Evolutionary conservation across 2,329 filamentous ascomycete genomes (phyloP).

Genomic region (Rhytidhysteron rufulum): DNA sequence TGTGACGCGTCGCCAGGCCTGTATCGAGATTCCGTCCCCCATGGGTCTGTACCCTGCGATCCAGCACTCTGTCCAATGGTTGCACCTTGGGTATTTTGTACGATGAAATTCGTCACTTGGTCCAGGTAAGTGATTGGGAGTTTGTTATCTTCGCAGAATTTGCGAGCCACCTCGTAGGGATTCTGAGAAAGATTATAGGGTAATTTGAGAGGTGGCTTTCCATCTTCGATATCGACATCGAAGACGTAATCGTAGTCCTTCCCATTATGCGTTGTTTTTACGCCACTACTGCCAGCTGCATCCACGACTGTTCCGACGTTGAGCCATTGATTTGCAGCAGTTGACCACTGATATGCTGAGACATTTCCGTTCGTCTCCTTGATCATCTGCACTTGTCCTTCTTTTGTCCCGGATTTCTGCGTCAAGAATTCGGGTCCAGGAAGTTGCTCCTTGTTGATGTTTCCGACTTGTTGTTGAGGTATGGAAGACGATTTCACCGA

Average conservation of each 20-base stretch:
- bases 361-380: conserved; percentile 75
- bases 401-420: conserved; percentile 82
- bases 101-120: conserved; percentile 88
- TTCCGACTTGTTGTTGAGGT: conserved; percentile 73
- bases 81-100: conserved; percentile 81
- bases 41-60: conserved; percentile 62
- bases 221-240: conserved; percentile 93
- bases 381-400: conserved; percentile 93
- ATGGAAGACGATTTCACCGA: conserved; percentile 80
- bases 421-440: conserved; percentile 84
- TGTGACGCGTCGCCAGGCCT: conserved; percentile 62
- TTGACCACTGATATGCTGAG: conserved; percentile 85
- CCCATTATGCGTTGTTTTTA: conserved; percentile 63
- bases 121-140: conserved; percentile 84
- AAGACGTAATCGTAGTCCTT: conserved; percentile 96
- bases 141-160: conserved; percentile 86
- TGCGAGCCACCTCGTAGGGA: conserved; percentile 84
- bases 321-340: conserved; percentile 64
- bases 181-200: conserved; percentile 92
- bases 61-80: conserved; percentile 62
- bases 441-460: conserved; percentile 85
- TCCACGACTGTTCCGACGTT: conserved; percentile 94
- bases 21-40: conserved; percentile 74
- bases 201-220: conserved; percentile 87
- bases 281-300: conserved; percentile 73